Evolutionary conservation across 768 basidiomycete species (phyloP).

Genomic region (Phanerochaete carnosa): DNA sequence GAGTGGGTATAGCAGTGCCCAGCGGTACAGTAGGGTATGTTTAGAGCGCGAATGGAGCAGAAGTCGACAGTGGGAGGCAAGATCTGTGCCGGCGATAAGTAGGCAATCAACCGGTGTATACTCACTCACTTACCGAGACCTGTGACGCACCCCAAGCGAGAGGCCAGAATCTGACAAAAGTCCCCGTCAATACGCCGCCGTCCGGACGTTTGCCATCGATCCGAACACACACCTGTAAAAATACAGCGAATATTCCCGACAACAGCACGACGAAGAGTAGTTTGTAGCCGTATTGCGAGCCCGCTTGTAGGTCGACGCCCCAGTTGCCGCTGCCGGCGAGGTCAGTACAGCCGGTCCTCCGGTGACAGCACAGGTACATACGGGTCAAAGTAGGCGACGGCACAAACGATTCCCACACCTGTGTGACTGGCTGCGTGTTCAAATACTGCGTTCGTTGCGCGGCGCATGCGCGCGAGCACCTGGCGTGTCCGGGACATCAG

Average conservation of each 20-base stretch:
- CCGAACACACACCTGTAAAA: constrained; percentile 62
- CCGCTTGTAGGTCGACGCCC: constrained; percentile 88
- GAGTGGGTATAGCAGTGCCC: constrained; percentile 40
- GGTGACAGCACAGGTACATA: constrained; percentile 28
- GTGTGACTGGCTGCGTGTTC: constrained; percentile 60
- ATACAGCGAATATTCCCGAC: constrained; percentile 77
- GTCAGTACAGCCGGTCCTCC: background rate
- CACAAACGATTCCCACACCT: constrained; percentile 83
- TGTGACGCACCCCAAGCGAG: constrained; percentile 79
- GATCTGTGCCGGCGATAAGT: constrained; percentile 27
- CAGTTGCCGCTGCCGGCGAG: constrained; percentile 65
- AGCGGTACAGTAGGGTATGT: constrained; percentile 34
- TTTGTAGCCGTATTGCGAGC: constrained; percentile 80
- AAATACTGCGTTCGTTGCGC: constrained; percentile 13
- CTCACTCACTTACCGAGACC: constrained; percentile 55
- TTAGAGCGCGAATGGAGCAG: constrained; percentile 40
- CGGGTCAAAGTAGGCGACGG: constrained; percentile 90
- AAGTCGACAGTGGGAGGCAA: constrained; percentile 43
- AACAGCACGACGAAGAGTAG: constrained; percentile 84
- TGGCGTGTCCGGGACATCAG: background rate
- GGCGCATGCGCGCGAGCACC: background rate
- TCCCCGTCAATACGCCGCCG: background rate
- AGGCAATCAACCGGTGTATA: background rate
- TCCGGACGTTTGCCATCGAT: background rate
- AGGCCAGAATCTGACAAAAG: constrained; percentile 58